Base-by-base conservation (phyloP, 306 rosid species). In the Morella rubra region DNA sequence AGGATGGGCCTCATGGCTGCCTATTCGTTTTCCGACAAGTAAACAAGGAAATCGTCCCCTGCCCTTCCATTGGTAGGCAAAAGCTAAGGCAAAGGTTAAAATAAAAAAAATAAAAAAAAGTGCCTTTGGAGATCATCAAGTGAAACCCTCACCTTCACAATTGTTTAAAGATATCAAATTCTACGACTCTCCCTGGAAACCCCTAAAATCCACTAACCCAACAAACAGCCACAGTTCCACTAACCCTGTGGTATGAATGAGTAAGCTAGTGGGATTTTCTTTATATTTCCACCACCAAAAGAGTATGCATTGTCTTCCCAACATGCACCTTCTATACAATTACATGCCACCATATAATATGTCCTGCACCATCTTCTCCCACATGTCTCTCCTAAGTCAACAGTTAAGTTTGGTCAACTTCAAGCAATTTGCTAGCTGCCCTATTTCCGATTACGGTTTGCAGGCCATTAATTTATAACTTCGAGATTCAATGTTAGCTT, bases 21-120 rank as follows among this genome's bases (percentile, higher is more conserved):
- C 87, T 77, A 76, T 87, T 91, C 85, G 84, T 85, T 77, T 78
- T 82, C 98, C 96, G 96, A 94, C 98, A 94, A 89, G 81, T 85
- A 84, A 91, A 85, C 97, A 82, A 74, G 53, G 80, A 85, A 81
- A 84, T 86, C 83, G 82, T 85, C 79, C 85, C 71, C 47, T 85
- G 86, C 85, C 50, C 83, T 86, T 86, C 89, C 76, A 86, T 85
- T 87, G 89, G 89, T 86, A 85, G 87, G 81, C 85, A 86, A 93
- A 90, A 91, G 90, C 72, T 74, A 60, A 6, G 87, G 79, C 85
- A 85, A n/a, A 51, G 20, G 52, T 52, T 42, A 71, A 68, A n/a
- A n/a, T n/a, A n/a, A 69, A 56, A 68, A 8, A n/a, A 24, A 24
- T 24, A 24, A 27, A 27, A n/a, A n/a, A 59, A 72, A 71, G 46